These are phyloP conservation scores for Saccharum hybrid DNA, from an alignment of 202 grass and related monocot species.

Conservation along the genomic window DNA sequence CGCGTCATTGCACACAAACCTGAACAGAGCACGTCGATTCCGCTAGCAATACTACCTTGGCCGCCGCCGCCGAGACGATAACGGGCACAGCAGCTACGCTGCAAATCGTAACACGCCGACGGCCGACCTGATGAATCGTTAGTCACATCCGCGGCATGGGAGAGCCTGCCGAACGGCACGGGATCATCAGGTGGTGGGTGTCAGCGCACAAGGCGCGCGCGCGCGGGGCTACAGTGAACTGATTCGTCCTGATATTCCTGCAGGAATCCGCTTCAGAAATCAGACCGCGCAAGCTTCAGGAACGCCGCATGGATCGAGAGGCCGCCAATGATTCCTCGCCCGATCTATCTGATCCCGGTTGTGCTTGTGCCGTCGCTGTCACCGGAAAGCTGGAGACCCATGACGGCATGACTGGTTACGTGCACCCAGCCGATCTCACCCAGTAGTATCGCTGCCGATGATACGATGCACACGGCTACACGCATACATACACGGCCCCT, in stretches of 20 bases:
- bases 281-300: neutral
- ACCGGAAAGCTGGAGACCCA: conserved; percentile 42
- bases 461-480: neutral
- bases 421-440: neutral
- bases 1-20: neutral
- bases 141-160: conserved; percentile 12
- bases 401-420: neutral
- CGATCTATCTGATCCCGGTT: conserved; percentile 10
- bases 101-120: neutral
- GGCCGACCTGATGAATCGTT: neutral
- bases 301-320: too few species aligned
- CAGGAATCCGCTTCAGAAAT: neutral
- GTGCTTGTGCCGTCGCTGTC: conserved; percentile 45
- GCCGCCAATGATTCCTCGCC: neutral
- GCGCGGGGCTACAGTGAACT: neutral
- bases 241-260: neutral
- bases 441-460: neutral
- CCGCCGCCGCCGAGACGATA: neutral
- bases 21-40: neutral
- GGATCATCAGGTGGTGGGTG: neutral
- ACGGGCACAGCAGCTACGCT: neutral
- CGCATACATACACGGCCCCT: neutral
- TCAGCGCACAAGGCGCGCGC: neutral
- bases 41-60: neutral
- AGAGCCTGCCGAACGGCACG: neutral